phyloP scores from a whole-genome alignment of 169 alveolate genomes.

The Plasmodium malariae region DNA sequence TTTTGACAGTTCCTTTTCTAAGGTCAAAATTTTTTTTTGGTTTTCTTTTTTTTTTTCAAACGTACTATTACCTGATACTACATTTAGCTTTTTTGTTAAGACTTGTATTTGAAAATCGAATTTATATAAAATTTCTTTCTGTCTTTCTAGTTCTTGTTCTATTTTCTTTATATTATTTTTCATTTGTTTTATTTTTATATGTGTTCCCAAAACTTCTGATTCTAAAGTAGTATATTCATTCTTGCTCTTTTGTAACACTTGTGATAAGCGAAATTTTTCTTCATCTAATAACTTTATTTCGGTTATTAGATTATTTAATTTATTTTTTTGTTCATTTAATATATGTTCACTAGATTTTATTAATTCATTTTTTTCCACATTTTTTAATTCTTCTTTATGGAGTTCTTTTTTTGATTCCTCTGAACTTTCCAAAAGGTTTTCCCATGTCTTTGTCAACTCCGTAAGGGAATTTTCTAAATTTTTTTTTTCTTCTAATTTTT shows the following conservation, averaged over 20 bases:
- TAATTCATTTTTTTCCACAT: slow-evolving; percentile 34
- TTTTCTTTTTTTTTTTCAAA: slow-evolving; percentile 72
- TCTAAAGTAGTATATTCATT: slow-evolving; percentile 43
- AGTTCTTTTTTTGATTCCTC: slow-evolving; percentile 41
- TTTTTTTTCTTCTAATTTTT: slow-evolving; percentile 44
- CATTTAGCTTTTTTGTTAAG: slow-evolving; percentile 59
- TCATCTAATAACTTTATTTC: slow-evolving; percentile 53
- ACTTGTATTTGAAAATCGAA: slow-evolving; percentile 71
- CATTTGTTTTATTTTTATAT: slow-evolving; percentile 72
- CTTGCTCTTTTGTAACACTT: slow-evolving; percentile 45
- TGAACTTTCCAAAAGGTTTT: background rate
- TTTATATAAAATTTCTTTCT: slow-evolving; percentile 66
- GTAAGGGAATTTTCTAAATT: slow-evolving; percentile 14
- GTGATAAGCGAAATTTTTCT: slow-evolving; percentile 49
- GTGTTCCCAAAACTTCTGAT: slow-evolving; percentile 61
- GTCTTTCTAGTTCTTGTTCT: slow-evolving; percentile 74
- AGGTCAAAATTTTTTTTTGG: slow-evolving; percentile 43
- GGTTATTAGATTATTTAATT: background rate
- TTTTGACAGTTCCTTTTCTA: slow-evolving; percentile 54
- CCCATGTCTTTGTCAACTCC: slow-evolving; percentile 10
- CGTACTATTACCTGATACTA: slow-evolving; percentile 37
- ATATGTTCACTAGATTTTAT: slow-evolving; percentile 44
- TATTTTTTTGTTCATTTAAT: slow-evolving; percentile 19
- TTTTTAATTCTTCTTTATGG: slow-evolving; percentile 32
- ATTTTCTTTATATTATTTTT: slow-evolving; percentile 48